Conservation (phyloP, 2,329 filamentous ascomycete genomes). For the Verticillium longisporum region DNA sequence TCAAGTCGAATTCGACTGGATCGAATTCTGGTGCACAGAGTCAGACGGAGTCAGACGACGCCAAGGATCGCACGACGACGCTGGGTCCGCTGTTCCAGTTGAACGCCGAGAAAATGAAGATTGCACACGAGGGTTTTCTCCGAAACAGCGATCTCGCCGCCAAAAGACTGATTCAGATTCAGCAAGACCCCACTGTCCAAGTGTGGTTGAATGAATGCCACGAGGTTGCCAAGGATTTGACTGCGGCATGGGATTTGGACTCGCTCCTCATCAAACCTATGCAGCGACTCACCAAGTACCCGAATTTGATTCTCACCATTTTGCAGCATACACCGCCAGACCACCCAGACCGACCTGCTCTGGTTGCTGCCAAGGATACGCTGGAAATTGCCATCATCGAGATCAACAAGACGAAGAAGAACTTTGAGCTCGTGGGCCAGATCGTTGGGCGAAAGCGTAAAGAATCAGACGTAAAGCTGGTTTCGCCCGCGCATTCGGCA, state of each 20-base stretch:
- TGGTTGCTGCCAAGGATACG: slow-evolving; percentile 46
- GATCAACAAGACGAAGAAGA: slow-evolving; percentile 94
- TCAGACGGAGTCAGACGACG: slow-evolving; percentile 38
- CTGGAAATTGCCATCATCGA: slow-evolving; percentile 66
- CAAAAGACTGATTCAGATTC: slow-evolving; percentile 55
- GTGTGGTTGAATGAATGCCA: slow-evolving; percentile 94
- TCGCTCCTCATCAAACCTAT: slow-evolving; percentile 96
- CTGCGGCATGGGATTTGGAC: slow-evolving; percentile 88
- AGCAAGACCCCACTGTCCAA: slow-evolving; percentile 56
- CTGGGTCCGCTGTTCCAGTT: slow-evolving; percentile 47
- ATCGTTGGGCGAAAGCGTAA: slow-evolving; percentile 81
- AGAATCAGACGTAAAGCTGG: slow-evolving; percentile 83
- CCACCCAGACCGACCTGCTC: slow-evolving; percentile 71
- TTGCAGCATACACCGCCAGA: slow-evolving; percentile 71
- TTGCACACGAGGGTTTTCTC: slow-evolving; percentile 54
- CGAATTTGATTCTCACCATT: slow-evolving; percentile 74
- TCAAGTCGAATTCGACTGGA: slow-evolving; percentile 26
- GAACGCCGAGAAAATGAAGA: slow-evolving; percentile 55
- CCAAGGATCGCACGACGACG: slow-evolving; percentile 43
- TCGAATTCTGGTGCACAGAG: slow-evolving; percentile 19
- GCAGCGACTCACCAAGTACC: slow-evolving; percentile 90
- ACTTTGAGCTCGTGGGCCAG: slow-evolving; percentile 85
- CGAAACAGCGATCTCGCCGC: slow-evolving; percentile 57
- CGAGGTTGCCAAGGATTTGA: slow-evolving; percentile 85
- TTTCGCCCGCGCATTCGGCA: slow-evolving; percentile 82